A percentile compares a stretch with the other conserved stretches of the same genome.
phyloP scores from a whole-genome alignment of 495 filamentous ascomycete genomes.

The Delitschia confertaspora region DNA sequence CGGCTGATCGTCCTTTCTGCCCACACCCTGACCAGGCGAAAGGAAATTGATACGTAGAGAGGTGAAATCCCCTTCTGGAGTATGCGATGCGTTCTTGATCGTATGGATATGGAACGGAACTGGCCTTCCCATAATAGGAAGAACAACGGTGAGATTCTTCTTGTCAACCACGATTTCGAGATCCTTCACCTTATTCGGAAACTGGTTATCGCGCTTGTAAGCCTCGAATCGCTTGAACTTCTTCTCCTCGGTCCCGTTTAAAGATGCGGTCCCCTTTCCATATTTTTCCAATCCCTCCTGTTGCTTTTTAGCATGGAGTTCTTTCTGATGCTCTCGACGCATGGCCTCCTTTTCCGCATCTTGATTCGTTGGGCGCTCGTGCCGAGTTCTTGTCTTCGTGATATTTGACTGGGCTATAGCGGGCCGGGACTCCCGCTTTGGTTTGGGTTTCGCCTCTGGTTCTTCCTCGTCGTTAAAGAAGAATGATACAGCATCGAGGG shows the following conservation, averaged over 20 bases:
- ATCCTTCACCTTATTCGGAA: constrained; percentile 73
- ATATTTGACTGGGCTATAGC: constrained; percentile 85
- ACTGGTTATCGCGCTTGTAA: constrained; percentile 95
- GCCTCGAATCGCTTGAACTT: constrained; percentile 98
- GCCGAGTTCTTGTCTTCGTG: constrained; percentile 84
- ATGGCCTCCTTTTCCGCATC: constrained; percentile 85
- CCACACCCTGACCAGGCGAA: constrained; percentile 94
- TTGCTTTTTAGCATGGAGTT: constrained; percentile 80
- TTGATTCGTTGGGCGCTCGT: constrained; percentile 72
- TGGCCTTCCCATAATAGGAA: constrained; percentile 94
- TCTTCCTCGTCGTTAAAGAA: constrained; percentile 78
- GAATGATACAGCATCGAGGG: constrained; percentile 87
- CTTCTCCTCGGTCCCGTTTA: constrained; percentile 87
- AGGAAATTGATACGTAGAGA: constrained; percentile 96
- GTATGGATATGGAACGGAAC: constrained; percentile 99
- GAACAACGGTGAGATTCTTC: constrained; percentile 80
- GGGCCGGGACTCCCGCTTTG: constrained; percentile 69
- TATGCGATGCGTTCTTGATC: constrained; percentile 67
- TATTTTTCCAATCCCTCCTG: constrained; percentile 76
- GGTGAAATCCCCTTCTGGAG: constrained; percentile 73
- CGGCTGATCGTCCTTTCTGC: constrained; percentile 94
- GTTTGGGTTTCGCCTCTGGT: constrained; percentile 58
- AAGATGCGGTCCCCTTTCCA: constrained; percentile 65
- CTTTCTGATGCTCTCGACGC: constrained; percentile 87
- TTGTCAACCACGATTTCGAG: constrained; percentile 80